Evolutionary conservation across 2,329 filamentous ascomycete genomes (phyloP).

Genomic region (Sporothrix protearum): DNA sequence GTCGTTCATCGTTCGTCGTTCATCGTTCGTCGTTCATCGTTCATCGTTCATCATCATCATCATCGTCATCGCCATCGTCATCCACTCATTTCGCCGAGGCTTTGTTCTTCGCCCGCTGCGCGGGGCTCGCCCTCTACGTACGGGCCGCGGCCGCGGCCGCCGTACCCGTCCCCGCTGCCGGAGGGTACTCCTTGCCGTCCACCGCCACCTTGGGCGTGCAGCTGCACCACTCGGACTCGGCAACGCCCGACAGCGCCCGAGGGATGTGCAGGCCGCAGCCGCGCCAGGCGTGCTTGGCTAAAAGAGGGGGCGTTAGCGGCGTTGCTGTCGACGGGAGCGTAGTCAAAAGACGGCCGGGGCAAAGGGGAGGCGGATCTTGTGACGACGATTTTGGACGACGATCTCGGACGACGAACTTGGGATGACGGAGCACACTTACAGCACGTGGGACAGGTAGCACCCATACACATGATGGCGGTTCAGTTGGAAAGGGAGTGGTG

Average conservation of each 20-base stretch:
- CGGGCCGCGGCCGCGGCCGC: slow-evolving; percentile 11
- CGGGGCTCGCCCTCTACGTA: slow-evolving; percentile 11
- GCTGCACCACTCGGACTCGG: slow-evolving; percentile 47
- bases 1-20: no score
- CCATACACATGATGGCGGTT: slow-evolving; percentile 41
- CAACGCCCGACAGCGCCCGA: slow-evolving; percentile 42
- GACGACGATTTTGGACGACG: no score
- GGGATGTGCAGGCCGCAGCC: slow-evolving; percentile 49
- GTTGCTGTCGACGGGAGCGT: slow-evolving; percentile 12
- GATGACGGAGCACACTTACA: slow-evolving; percentile 34
- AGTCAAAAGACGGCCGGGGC: slow-evolving; percentile 23
- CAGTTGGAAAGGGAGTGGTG: neutral
- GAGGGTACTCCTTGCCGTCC: slow-evolving; percentile 46
- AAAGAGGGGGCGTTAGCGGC: neutral
- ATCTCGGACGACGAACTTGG: no score
- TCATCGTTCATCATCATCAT: no score
- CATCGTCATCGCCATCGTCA: neutral
- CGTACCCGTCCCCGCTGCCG: slow-evolving; percentile 38
- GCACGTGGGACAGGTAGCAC: slow-evolving; percentile 42
- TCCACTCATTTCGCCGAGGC: neutral
- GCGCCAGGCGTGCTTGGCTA: slow-evolving; percentile 49
- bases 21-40: no score
- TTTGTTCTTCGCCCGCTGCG: neutral
- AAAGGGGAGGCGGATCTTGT: neutral
- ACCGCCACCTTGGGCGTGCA: slow-evolving; percentile 45